Evolutionary conservation across 1,284 basidiomycete genomes (phyloP).

Genomic region (Stygiomarasmius scandens): DNA sequence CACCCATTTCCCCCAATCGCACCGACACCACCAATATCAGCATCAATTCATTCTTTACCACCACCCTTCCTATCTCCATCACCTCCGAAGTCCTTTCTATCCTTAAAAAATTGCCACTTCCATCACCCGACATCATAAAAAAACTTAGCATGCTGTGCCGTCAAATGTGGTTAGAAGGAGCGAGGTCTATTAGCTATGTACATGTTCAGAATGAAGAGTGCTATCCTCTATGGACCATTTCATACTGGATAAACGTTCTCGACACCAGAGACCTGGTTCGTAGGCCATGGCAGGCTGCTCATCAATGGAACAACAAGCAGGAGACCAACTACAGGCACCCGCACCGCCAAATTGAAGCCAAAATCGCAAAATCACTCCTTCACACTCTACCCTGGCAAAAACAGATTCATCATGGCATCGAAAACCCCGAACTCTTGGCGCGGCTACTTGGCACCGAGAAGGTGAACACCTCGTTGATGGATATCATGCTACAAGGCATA

Average conservation of each 20-base stretch:
- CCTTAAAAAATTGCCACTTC: too few species aligned
- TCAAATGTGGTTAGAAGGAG: too few species aligned
- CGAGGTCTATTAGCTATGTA: too few species aligned
- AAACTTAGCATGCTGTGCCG: too few species aligned
- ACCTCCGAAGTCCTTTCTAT: too few species aligned
- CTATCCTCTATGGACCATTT: background rate
- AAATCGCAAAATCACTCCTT: background rate
- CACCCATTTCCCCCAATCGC: too few species aligned
- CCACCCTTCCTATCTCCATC: too few species aligned
- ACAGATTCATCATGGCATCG: background rate
- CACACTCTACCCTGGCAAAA: background rate
- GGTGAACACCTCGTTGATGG: background rate
- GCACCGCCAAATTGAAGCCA: background rate
- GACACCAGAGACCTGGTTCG: background rate
- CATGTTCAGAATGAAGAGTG: too few species aligned
- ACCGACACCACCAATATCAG: too few species aligned
- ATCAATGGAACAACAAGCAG: background rate
- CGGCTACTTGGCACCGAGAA: background rate
- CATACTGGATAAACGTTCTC: background rate
- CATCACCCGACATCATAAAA: too few species aligned
- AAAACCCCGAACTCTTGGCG: background rate
- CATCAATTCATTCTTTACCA: too few species aligned
- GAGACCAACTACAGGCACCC: background rate
- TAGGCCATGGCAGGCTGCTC: background rate
- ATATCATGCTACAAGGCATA: background rate